These are phyloP conservation scores for Syzygium malaccense DNA, from an alignment of 441 rosid genomes.

Conservation along the genomic window DNA sequence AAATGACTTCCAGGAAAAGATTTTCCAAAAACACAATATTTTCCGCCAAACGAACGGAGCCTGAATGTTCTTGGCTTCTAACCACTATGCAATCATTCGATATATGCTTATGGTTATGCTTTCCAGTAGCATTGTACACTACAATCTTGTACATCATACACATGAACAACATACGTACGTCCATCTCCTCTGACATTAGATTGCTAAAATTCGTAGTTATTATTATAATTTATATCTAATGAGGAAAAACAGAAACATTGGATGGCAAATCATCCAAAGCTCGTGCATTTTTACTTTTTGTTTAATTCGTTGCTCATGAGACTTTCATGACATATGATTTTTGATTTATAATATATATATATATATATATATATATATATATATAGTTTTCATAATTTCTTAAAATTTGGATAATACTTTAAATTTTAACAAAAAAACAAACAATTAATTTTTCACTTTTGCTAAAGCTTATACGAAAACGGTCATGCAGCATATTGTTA, in stretches of 20 bases:
- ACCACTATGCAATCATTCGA: not conserved
- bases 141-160: not conserved
- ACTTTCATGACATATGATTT: not conserved
- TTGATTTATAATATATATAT: not conserved
- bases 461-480: not conserved
- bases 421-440: not conserved
- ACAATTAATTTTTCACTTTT: not conserved
- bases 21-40: too few species aligned
- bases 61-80: not conserved
- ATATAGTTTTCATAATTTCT: not conserved
- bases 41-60: too few species aligned
- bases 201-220: not conserved
- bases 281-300: not conserved
- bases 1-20: too few species aligned
- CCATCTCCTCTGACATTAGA: not conserved
- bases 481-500: not conserved
- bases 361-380: too few species aligned
- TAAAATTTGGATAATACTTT: not conserved
- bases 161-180: not conserved
- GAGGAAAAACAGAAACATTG: not conserved
- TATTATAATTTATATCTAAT: not conserved
- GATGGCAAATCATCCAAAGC: not conserved
- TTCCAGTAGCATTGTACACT: not conserved
- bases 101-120: not conserved
- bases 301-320: not conserved